Conservation (phyloP, 2,329 filamentous ascomycete genomes). For the Venturia pyrina region DNA sequence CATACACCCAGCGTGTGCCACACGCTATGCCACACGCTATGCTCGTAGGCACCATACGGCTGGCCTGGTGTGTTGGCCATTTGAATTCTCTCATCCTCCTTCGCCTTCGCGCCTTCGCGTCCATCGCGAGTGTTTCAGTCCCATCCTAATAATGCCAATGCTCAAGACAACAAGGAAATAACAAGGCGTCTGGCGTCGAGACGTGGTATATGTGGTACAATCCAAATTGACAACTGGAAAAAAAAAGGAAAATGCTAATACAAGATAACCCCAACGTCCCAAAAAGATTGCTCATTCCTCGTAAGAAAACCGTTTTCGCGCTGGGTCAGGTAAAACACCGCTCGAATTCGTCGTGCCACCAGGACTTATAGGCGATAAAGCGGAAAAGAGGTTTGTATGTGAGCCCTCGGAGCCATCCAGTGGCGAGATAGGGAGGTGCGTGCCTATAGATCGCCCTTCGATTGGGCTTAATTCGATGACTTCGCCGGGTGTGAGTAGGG, state of each 20-base stretch:
- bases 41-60: background rate
- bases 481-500: conserved; percentile 6
- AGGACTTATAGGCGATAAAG: conserved; percentile 6
- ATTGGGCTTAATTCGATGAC: conserved; percentile 9
- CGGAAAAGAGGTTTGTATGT: conserved; percentile 8
- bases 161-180: conserved; percentile 1
- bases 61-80: background rate
- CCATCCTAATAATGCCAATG: conserved; percentile 2
- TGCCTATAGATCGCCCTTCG: background rate
- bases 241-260: background rate
- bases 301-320: conserved; percentile 9
- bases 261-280: background rate
- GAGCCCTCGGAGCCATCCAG: conserved; percentile 11
- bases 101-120: background rate
- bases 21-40: background rate
- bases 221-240: background rate
- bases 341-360: background rate
- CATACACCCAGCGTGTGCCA: background rate
- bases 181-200: background rate
- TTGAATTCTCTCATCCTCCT: background rate
- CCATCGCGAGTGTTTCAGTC: background rate
- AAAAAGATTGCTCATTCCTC: conserved; percentile 5
- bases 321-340: background rate
- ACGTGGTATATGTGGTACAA: conserved; percentile 6
- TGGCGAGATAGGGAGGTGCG: background rate